A percentile compares a stretch with the other conserved stretches of the same genome.
Evolutionary conservation across 305 asterid genomes (phyloP).

Genomic region (Petunia hybrid): DNA sequence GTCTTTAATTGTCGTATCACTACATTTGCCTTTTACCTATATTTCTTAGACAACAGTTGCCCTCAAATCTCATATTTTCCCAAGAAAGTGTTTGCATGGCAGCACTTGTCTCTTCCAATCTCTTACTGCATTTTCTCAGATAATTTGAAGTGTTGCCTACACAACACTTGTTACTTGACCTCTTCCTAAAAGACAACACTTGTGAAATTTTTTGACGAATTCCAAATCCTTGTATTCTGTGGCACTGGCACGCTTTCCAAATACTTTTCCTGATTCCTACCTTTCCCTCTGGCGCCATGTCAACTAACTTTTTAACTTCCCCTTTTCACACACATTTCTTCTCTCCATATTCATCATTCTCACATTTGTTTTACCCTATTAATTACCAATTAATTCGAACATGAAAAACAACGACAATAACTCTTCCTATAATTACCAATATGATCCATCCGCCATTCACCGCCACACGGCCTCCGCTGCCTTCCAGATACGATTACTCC

Average conservation of each 20-base stretch:
- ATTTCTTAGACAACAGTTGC: too few relatives aligned
- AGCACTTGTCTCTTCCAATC: too few relatives aligned
- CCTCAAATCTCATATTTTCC: too few relatives aligned
- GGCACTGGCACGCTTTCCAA: slow-evolving; percentile 14
- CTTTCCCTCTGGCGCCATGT: slow-evolving; percentile 5
- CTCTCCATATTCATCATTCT: neutral
- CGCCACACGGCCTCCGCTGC: slow-evolving; percentile 42
- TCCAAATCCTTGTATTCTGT: neutral
- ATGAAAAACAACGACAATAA: slow-evolving; percentile 37
- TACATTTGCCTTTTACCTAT: too few relatives aligned
- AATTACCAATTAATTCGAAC: neutral
- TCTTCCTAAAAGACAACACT: too few relatives aligned
- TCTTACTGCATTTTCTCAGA: too few relatives aligned
- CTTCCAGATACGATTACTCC: slow-evolving; percentile 32
- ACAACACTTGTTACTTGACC: too few relatives aligned
- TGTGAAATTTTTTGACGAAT: too few relatives aligned
- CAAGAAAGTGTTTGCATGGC: too few relatives aligned
- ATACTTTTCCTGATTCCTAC: neutral
- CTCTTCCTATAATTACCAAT: slow-evolving; percentile 40
- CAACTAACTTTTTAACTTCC: slow-evolving; percentile 24
- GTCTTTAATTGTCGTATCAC: too few relatives aligned
- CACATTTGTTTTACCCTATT: neutral
- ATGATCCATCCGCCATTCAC: slow-evolving; percentile 20
- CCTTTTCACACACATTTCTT: neutral
- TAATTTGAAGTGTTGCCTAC: too few relatives aligned